phyloP scores from a whole-genome alignment of 305 asterid species.

The Fraxinus angustifolia region DNA sequence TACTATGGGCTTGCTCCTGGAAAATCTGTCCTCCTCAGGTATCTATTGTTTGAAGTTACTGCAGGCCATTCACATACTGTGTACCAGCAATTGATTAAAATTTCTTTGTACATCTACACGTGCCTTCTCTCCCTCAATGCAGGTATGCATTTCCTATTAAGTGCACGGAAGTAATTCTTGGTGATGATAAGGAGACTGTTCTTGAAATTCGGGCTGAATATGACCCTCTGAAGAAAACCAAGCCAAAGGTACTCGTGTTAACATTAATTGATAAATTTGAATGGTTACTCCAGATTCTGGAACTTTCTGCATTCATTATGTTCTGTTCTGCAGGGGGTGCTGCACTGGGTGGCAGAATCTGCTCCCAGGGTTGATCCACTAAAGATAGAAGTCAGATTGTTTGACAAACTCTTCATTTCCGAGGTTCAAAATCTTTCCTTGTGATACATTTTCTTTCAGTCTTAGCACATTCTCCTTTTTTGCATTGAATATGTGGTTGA shows the following conservation, averaged over 20 bases:
- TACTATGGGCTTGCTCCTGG: conserved; percentile 97
- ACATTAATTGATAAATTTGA: conserved; percentile 7
- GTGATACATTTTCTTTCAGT: neutral
- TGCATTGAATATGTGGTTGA: neutral
- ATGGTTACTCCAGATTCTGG: neutral
- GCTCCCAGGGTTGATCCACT: conserved; percentile 68
- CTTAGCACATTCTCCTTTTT: neutral
- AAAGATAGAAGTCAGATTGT: conserved; percentile 80
- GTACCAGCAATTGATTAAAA: neutral
- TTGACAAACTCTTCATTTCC: conserved; percentile 73
- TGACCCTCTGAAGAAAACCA: conserved; percentile 66
- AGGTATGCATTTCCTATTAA: conserved; percentile 95
- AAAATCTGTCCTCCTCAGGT: conserved; percentile 89
- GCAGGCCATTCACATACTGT: neutral
- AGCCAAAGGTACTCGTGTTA: conserved; percentile 65
- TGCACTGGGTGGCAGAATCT: conserved; percentile 91
- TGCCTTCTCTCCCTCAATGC: conserved; percentile 8
- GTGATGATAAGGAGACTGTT: conserved; percentile 57
- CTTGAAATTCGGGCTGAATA: conserved; percentile 73
- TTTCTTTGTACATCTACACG: conserved; percentile 11
- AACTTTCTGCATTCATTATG: conserved; percentile 1
- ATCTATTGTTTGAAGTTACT: neutral
- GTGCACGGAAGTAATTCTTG: conserved; percentile 67
- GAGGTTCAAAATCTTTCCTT: conserved; percentile 51
- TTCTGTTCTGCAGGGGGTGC: conserved; percentile 67